These are phyloP conservation scores for Avena sativa DNA, from an alignment of 176 grass and related monocot species.

Conservation along the genomic window DNA sequence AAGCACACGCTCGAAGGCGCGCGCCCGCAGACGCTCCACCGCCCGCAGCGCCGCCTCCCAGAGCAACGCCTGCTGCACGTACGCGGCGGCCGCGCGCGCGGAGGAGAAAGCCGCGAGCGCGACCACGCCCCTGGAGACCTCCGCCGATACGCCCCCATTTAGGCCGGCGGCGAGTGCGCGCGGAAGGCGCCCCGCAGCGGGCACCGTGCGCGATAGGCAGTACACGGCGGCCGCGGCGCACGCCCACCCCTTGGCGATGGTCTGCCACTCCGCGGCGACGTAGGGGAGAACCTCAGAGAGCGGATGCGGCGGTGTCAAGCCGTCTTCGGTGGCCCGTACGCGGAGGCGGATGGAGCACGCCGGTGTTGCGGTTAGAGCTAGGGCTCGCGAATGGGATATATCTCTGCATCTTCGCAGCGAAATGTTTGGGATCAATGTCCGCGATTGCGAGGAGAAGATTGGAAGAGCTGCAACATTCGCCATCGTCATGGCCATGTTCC, in stretches of 20 bases:
- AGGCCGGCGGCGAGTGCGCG: slow-evolving; percentile 30
- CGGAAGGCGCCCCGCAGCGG: slow-evolving; percentile 62
- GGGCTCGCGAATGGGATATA: not conserved
- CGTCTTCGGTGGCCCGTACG: slow-evolving; percentile 9
- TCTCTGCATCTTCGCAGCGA: slow-evolving; percentile 11
- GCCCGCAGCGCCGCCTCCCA: slow-evolving; percentile 68
- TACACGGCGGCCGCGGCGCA: slow-evolving; percentile 62
- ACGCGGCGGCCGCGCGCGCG: slow-evolving; percentile 48
- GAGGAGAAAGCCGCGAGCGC: slow-evolving; percentile 42
- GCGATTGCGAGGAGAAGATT: slow-evolving; percentile 36
- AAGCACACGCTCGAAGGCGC: slow-evolving; percentile 67
- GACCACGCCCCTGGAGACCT: slow-evolving; percentile 38
- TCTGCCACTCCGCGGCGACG: slow-evolving; percentile 57
- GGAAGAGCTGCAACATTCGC: slow-evolving; percentile 9
- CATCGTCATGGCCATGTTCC: slow-evolving; percentile 38
- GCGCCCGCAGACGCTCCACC: slow-evolving; percentile 53
- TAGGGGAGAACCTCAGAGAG: slow-evolving; percentile 50
- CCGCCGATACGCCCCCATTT: not conserved
- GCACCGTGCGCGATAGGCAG: slow-evolving; percentile 69
- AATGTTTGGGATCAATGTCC: slow-evolving; percentile 22
- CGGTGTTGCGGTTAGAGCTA: slow-evolving; percentile 10
- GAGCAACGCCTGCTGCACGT: slow-evolving; percentile 70
- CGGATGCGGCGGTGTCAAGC: slow-evolving; percentile 3
- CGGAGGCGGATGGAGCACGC: slow-evolving; percentile 26
- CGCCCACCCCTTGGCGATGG: slow-evolving; percentile 68